Base-by-base conservation (phyloP, 345 rosid species). In the Cardamine chenopodiifolia region DNA sequence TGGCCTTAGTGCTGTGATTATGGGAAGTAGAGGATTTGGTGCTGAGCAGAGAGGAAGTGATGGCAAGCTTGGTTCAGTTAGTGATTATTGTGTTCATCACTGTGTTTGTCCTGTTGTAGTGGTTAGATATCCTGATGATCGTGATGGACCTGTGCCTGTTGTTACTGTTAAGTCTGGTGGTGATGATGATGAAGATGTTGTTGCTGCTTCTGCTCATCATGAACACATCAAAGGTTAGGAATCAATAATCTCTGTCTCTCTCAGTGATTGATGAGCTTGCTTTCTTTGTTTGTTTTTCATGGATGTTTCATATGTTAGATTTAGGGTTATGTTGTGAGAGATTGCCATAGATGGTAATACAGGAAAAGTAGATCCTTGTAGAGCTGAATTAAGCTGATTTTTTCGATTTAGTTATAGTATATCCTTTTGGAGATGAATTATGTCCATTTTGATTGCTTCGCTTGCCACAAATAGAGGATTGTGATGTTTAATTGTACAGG, bases 11-110 rank as follows among this genome's bases (percentile, higher is more conserved):
- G 88, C 96, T 13, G 86, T 91, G 72, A 82, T 94, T 40, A 89
- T 91, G 91, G 98, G 98, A 23, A 89, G 98, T 79, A 75, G 92
- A 66, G 98, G 98, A 0, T 89, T 85, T 60, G 98, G 98, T 1
- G 97, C 90, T 3, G 66, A 76, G 22, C 86, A 81, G 67, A 82
- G 65, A 66, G 57, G 58, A 29, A 29, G 80, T n/a, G 80, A 83
- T n/a, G 96, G 86, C 48, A 82, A 86, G 81, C 75, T 93, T 8
- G 98, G 98, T 1, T 88, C 89, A 10, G 96, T 93, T 3, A 91
- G 98, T 59, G 96, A 91, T 80, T 91, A 91, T 45, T 91, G 97
- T 61, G 97, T 93, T 7, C 90, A 79, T 22, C 93, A 91, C 80
- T 90, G 97, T 62, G 85, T 85, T 59, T 93, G 98, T 68, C 98